Conservation (phyloP, 306 rosid genomes). For the Castanea crenata region DNA sequence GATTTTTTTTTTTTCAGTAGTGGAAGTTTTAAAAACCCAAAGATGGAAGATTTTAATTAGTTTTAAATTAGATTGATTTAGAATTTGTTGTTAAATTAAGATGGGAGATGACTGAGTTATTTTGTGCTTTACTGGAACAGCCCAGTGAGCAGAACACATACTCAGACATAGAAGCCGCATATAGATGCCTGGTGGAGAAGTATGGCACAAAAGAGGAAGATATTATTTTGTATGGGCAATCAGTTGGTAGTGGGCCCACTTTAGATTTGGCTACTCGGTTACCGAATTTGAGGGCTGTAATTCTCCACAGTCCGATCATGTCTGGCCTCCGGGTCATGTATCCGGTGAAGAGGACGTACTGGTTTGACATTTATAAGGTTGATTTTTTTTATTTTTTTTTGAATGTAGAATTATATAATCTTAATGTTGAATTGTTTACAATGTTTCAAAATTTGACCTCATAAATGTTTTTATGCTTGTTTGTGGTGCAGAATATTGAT, state of each 20-base stretch:
- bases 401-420: conserved; percentile 1
- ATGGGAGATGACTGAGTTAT: conserved; percentile 8
- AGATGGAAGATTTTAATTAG: background rate
- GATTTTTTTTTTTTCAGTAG: background rate
- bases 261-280: conserved; percentile 79
- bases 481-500: conserved; percentile 78
- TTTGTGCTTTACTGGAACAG: conserved; percentile 38
- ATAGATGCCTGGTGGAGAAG: conserved; percentile 78
- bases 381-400: background rate
- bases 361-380: conserved; percentile 99
- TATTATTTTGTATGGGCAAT: conserved; percentile 88
- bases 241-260: conserved; percentile 97
- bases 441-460: conserved; percentile 1
- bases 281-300: conserved; percentile 78
- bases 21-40: too few relatives aligned
- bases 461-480: conserved; percentile 12
- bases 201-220: conserved; percentile 88
- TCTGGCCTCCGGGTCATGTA: conserved; percentile 98
- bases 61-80: conserved; percentile 2
- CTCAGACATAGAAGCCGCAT: conserved; percentile 91
- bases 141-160: conserved; percentile 96
- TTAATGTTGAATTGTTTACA: background rate
- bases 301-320: conserved; percentile 95
- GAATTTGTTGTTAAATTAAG: conserved; percentile 9
- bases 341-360: conserved; percentile 87